Conservation (phyloP, 106 monocot species). For the Dioscorea alata region DNA sequence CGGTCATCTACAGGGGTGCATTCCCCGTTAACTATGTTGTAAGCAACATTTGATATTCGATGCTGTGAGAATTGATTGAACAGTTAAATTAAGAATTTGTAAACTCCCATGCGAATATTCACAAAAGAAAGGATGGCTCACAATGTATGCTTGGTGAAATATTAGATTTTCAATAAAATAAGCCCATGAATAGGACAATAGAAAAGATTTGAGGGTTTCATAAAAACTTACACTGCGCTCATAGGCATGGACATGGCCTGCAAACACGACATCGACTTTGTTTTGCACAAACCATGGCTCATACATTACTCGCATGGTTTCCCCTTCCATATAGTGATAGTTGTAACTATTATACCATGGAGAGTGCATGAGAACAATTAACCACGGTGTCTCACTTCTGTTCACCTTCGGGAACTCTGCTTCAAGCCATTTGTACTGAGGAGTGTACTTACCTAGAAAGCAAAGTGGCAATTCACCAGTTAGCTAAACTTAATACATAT, state of each 20-base stretch:
- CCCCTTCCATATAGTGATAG: constrained; percentile 91
- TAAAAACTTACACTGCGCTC: constrained; percentile 59
- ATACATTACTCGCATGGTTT: constrained; percentile 76
- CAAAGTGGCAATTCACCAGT: neutral
- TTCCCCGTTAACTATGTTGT: constrained; percentile 33
- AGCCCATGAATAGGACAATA: too few relatives aligned
- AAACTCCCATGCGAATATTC: neutral
- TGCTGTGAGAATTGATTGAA: constrained; percentile 22
- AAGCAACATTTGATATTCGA: constrained; percentile 42
- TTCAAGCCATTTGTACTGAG: constrained; percentile 68
- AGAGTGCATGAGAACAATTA: constrained; percentile 75
- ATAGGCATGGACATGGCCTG: constrained; percentile 89
- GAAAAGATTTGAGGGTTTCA: too few relatives aligned
- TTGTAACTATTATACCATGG: constrained; percentile 92
- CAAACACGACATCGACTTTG: constrained; percentile 78
- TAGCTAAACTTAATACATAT: too few relatives aligned
- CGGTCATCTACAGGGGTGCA: constrained; percentile 35
- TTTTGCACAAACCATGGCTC: constrained; percentile 77
- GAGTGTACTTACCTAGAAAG: constrained; percentile 60
- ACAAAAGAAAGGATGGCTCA: neutral
- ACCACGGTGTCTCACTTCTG: constrained; percentile 75
- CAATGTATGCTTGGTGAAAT: too few relatives aligned
- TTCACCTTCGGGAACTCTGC: constrained; percentile 74
- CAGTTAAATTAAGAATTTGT: neutral
- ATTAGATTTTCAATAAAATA: too few relatives aligned